These are phyloP conservation scores for Naganishia vaughanmartiniae DNA, from an alignment of 768 basidiomycete species.

Conservation along the genomic window DNA sequence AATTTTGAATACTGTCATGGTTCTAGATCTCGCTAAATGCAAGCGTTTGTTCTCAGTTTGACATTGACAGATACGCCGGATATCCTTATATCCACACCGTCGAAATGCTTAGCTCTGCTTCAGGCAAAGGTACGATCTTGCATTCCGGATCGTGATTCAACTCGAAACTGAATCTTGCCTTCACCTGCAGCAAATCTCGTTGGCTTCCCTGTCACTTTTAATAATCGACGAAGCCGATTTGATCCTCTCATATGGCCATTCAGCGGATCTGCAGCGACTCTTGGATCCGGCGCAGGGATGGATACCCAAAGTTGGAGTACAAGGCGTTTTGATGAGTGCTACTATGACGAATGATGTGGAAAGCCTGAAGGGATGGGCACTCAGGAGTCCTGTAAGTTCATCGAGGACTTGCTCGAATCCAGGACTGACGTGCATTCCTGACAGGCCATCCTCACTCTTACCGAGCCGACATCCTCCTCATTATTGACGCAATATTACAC, in stretches of 20 bases:
- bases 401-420: neutral
- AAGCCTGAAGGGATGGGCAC: slow-evolving; percentile 76
- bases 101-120: slow-evolving; percentile 65
- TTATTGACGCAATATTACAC: slow-evolving; percentile 75
- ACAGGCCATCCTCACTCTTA: slow-evolving; percentile 78
- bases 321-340: slow-evolving; percentile 94
- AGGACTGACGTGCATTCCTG: neutral
- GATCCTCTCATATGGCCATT: slow-evolving; percentile 90
- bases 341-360: slow-evolving; percentile 97
- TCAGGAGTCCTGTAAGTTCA: slow-evolving; percentile 76
- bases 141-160: neutral
- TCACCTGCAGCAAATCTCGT: slow-evolving; percentile 60
- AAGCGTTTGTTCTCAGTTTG: neutral
- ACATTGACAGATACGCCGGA: slow-evolving; percentile 71
- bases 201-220: slow-evolving; percentile 72
- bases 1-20: no score
- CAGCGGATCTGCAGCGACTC: slow-evolving; percentile 64
- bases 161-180: neutral
- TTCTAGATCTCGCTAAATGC: neutral
- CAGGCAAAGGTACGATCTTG: slow-evolving; percentile 62
- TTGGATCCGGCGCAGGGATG: slow-evolving; percentile 64
- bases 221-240: slow-evolving; percentile 98
- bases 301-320: slow-evolving; percentile 57
- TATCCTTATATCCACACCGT: slow-evolving; percentile 74
- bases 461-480: slow-evolving; percentile 80